Evolutionary conservation across 23 red algal genomes (phyloP), one percentile per base, ranked within the genome.

Genomic region (Agarophyton chilense): DNA sequence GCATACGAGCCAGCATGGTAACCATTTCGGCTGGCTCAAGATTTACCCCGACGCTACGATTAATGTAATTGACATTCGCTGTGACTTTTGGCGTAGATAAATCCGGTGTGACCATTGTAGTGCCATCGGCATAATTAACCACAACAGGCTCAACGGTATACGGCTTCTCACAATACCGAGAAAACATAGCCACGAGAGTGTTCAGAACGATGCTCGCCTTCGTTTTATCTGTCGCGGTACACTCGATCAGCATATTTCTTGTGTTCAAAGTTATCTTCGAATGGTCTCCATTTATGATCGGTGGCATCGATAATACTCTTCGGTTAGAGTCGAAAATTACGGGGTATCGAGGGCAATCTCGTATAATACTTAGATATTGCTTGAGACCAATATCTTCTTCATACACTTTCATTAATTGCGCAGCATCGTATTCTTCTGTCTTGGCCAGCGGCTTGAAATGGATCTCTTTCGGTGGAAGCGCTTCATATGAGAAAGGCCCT

Each of bases 281-380:
- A 25, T 81, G 88, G 52, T 99, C 97, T 21, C 97, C 97, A 54
- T 99, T 99, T 50, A 99, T 99, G 29, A 99, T 94, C 17, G 97
- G 97, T 60, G 97, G 97, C 80, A 99, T 78, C 28, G 97, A 99
- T 38, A 96, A 84, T 49, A 99, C 92, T 17, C 64, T 83, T 42
- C 87, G 78, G 11, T 91, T 93, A 18, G 45, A 64, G 84, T 99
- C 97, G 18, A 78, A 60, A 0, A 99, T 85, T 24, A 99, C 81
- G 16, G 97, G 97, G 65, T 91, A 95, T 53, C 75, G 52, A 25
- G 80, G 68, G 58, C 74, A 83, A 39, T 90, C 91, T 16, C 77
- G 51, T 25, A 99, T 90, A 28, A 99, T 91, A 14, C 82, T 65
- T 28, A 94, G 49, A 77, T 99, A 99, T 52, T 94, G 90, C 78